A percentile compares a stretch with the other conserved stretches of the same genome.
These are phyloP conservation scores for Paracoccidioides lutzii DNA, from an alignment of 2,329 filamentous ascomycete species.

Conservation along the genomic window DNA sequence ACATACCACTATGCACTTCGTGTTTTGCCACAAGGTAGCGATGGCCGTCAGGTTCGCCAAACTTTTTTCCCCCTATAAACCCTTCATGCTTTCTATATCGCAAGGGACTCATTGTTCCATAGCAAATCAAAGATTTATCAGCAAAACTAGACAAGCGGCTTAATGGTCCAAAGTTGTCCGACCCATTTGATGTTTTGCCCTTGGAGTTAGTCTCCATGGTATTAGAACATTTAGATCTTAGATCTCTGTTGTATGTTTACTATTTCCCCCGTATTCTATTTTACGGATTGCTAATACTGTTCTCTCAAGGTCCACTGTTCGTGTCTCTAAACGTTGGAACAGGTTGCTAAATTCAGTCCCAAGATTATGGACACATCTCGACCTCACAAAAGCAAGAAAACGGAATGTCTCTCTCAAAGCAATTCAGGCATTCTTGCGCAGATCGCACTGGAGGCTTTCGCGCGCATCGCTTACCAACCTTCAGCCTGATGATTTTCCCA, in stretches of 20 bases:
- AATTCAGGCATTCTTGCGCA: slow-evolving; percentile 24
- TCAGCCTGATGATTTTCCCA: slow-evolving; percentile 18
- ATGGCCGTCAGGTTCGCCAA: slow-evolving; percentile 19
- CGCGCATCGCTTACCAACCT: slow-evolving; percentile 14
- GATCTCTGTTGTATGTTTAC: slow-evolving; percentile 33
- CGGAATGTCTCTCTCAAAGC: slow-evolving; percentile 29
- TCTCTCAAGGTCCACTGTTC: slow-evolving; percentile 31
- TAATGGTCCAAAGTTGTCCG: slow-evolving; percentile 17
- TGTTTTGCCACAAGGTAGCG: slow-evolving; percentile 32
- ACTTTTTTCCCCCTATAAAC: slow-evolving; percentile 4
- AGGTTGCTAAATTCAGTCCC: slow-evolving; percentile 36
- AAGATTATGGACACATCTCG: slow-evolving; percentile 41
- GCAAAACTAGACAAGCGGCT: slow-evolving; percentile 30
- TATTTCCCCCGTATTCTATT: slow-evolving; percentile 2
- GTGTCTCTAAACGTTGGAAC: slow-evolving; percentile 44
- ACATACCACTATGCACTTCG: slow-evolving; percentile 48
- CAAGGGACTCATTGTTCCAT: background rate
- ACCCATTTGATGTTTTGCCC: slow-evolving; percentile 43
- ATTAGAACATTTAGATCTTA: slow-evolving; percentile 40
- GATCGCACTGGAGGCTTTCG: slow-evolving; percentile 23
- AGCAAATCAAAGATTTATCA: slow-evolving; percentile 36
- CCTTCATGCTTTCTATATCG: background rate
- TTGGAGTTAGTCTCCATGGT: slow-evolving; percentile 42
- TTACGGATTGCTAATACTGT: background rate
- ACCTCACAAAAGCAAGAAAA: slow-evolving; percentile 34